Percentiles rank a stretch among this genome's conserved stretches.
phyloP scores from a whole-genome alignment of 2,329 filamentous ascomycete genomes.

The Boeremia lycopersici region DNA sequence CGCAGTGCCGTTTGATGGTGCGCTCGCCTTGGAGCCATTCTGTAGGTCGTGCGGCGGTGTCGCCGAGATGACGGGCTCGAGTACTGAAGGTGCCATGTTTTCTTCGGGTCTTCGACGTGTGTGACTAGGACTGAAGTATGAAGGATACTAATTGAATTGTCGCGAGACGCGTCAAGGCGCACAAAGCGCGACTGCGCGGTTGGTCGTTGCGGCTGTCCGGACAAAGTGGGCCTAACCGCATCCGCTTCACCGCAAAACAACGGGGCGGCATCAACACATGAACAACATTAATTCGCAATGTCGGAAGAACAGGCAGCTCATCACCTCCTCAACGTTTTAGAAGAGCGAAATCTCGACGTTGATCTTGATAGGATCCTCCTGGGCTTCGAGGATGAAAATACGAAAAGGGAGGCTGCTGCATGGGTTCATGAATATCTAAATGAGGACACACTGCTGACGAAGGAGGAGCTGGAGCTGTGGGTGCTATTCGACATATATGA shows the following conservation, averaged over 20 bases:
- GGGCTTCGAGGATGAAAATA: conserved; percentile 54
- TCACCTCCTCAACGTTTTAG: conserved; percentile 52
- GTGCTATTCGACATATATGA: conserved; percentile 14
- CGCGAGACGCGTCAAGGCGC: conserved; percentile 34
- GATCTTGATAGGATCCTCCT: conserved; percentile 55
- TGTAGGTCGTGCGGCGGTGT: conserved; percentile 23
- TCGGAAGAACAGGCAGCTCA: conserved; percentile 47
- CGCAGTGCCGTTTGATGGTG: conserved; percentile 11
- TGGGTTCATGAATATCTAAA: conserved; percentile 58
- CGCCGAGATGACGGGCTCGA: conserved; percentile 34
- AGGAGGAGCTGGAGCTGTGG: conserved; percentile 57
- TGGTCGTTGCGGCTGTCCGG: conserved; percentile 26
- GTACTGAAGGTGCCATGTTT: conserved; percentile 37
- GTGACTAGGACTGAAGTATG: background rate
- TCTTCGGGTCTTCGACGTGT: background rate
- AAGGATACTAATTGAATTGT: conserved; percentile 13
- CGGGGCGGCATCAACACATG: conserved; percentile 22
- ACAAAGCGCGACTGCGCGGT: conserved; percentile 40
- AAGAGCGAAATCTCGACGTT: conserved; percentile 52
- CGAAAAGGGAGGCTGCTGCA: conserved; percentile 46
- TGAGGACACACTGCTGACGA: conserved; percentile 54
- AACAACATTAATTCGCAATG: conserved; percentile 25
- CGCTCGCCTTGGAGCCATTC: conserved; percentile 13
- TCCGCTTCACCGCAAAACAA: conserved; percentile 34
- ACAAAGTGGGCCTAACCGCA: conserved; percentile 28